Conservation (phyloP, 2,329 filamentous ascomycete genomes). For the Ascochyta fabae region DNA sequence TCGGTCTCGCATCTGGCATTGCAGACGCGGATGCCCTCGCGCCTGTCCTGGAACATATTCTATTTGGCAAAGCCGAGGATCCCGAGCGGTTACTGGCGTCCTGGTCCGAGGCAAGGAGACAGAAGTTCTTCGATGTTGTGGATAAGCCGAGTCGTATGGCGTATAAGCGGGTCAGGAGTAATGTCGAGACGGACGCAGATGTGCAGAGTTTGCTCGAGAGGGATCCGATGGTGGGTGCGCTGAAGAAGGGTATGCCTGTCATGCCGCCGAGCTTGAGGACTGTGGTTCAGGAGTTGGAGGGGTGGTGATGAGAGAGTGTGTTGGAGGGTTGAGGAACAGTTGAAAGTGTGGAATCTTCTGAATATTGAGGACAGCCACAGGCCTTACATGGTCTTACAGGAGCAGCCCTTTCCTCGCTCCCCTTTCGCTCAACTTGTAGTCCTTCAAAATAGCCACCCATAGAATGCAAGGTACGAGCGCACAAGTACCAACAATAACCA, state of each 20-base stretch:
- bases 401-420: slow-evolving; percentile 10
- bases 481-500: slow-evolving; percentile 38
- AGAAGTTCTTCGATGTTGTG: slow-evolving; percentile 46
- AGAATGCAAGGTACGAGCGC: slow-evolving; percentile 32
- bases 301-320: slow-evolving; percentile 26
- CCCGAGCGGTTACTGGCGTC: slow-evolving; percentile 38
- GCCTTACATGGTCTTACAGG: not conserved
- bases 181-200: slow-evolving; percentile 37
- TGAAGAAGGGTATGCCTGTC: slow-evolving; percentile 42
- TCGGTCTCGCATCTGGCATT: slow-evolving; percentile 45
- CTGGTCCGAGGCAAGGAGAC: slow-evolving; percentile 44
- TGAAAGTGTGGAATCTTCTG: too few relatives aligned
- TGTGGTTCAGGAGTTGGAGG: slow-evolving; percentile 30
- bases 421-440: slow-evolving; percentile 24
- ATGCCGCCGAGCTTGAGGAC: slow-evolving; percentile 40
- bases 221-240: slow-evolving; percentile 38
- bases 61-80: slow-evolving; percentile 23
- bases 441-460: slow-evolving; percentile 31
- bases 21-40: slow-evolving; percentile 44
- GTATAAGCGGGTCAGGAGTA: slow-evolving; percentile 34
- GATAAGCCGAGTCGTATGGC: slow-evolving; percentile 43
- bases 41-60: slow-evolving; percentile 33
- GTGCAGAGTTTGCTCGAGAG: slow-evolving; percentile 28
- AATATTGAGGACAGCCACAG: too few relatives aligned
- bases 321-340: too few relatives aligned